Evolutionary conservation across 129 eudicot species (phyloP).

Genomic region (Pulicaria dysenterica): DNA sequence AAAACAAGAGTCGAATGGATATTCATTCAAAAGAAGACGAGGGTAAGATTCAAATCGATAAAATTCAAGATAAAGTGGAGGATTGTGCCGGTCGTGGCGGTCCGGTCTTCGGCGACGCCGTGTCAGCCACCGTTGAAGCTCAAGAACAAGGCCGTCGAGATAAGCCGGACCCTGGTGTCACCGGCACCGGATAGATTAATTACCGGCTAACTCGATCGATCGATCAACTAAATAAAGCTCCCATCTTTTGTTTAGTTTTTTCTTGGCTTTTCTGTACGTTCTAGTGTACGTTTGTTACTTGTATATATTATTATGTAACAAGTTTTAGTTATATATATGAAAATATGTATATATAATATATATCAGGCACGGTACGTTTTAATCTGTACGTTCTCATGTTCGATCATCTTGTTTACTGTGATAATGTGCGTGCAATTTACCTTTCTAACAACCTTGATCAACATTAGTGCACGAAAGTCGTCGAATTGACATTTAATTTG

Average conservation of each 20-base stretch:
- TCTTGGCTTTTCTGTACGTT: not conserved
- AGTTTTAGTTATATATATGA: not conserved
- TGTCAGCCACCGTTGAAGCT: conserved; percentile 44
- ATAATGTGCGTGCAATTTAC: too few species aligned
- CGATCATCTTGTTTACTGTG: too few species aligned
- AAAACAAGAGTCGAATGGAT: conserved; percentile 60
- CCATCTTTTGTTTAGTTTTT: not conserved
- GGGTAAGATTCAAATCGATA: conserved; percentile 66
- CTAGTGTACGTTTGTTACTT: not conserved
- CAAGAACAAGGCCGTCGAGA: conserved; percentile 50
- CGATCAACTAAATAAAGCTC: conserved; percentile 4
- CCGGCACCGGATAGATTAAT: conserved; percentile 65
- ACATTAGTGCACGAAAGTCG: too few species aligned
- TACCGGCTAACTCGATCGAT: too few species aligned
- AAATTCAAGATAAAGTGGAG: conserved; percentile 72
- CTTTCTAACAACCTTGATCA: too few species aligned
- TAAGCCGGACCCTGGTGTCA: conserved; percentile 74
- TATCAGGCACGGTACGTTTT: too few species aligned
- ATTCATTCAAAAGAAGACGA: conserved; percentile 57
- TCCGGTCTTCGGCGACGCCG: conserved; percentile 65
- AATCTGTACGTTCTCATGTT: too few species aligned
- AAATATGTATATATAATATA: too few species aligned
- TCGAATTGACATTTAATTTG: too few species aligned
- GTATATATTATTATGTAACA: not conserved
- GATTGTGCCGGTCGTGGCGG: conserved; percentile 93